Percentiles rank a stretch among this genome's conserved stretches.
Conservation (phyloP, 495 filamentous ascomycete species). For the Neurospora sp. region DNA sequence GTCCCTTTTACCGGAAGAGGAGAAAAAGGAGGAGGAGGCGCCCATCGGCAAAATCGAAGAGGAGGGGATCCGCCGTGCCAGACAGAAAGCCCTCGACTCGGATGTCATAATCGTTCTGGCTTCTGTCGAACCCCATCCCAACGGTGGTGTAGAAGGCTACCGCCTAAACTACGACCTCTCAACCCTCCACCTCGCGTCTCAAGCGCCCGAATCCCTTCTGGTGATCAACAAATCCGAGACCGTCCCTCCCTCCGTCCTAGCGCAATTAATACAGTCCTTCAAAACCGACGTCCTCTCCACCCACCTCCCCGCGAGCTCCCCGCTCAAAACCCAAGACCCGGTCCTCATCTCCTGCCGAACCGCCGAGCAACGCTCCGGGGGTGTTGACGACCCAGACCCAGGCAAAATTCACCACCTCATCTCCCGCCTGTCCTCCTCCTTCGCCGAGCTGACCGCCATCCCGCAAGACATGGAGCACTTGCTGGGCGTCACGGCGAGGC, state of each 20-base stretch:
- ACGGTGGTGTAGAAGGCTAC: slow-evolving; percentile 16
- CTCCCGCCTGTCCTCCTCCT: slow-evolving; percentile 53
- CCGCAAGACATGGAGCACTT: slow-evolving; percentile 60
- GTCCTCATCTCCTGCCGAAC: slow-evolving; percentile 60
- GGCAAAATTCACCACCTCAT: slow-evolving; percentile 63
- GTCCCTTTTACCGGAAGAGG: slow-evolving; percentile 8
- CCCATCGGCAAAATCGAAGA: slow-evolving; percentile 66
- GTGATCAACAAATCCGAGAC: slow-evolving; percentile 78
- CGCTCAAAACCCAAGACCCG: not conserved
- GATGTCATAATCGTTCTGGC: slow-evolving; percentile 79
- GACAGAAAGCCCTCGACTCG: slow-evolving; percentile 66
- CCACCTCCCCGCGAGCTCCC: not conserved
- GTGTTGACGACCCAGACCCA: slow-evolving; percentile 33
- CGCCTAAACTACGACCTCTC: slow-evolving; percentile 37
- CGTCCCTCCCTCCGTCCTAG: slow-evolving; percentile 24
- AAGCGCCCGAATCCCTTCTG: slow-evolving; percentile 53
- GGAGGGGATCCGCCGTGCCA: slow-evolving; percentile 85
- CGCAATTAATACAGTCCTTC: slow-evolving; percentile 22
- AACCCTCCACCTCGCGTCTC: slow-evolving; percentile 36
- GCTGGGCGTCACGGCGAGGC: slow-evolving; percentile 81
- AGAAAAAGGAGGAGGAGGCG: slow-evolving; percentile 3
- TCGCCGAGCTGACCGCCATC: slow-evolving; percentile 60
- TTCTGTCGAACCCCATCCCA: slow-evolving; percentile 46
- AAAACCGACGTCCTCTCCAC: slow-evolving; percentile 18
- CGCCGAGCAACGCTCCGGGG: slow-evolving; percentile 9